phyloP scores from a whole-genome alignment of 2,329 filamentous ascomycete species.

The Plectosphaerella sp. region DNA sequence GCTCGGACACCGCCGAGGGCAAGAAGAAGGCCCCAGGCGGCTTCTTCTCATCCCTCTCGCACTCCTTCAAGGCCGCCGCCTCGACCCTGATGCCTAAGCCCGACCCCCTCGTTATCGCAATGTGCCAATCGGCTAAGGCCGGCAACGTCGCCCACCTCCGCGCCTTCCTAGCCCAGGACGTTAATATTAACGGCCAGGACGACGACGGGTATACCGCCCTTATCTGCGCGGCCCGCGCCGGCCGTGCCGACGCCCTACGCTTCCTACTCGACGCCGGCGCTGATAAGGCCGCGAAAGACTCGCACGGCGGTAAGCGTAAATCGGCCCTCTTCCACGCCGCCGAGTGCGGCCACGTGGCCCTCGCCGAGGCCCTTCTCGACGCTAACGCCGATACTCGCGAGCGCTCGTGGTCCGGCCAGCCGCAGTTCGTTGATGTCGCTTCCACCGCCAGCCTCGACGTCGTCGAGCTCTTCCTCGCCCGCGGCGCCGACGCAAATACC shows the following conservation, averaged over 20 bases:
- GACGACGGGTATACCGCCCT: slow-evolving; percentile 28
- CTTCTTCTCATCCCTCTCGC: slow-evolving; percentile 22
- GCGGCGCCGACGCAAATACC: slow-evolving; percentile 28
- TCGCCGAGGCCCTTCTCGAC: slow-evolving; percentile 13
- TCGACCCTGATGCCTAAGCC: slow-evolving; percentile 24
- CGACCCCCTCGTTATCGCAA: slow-evolving; percentile 29
- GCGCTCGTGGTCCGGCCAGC: slow-evolving; percentile 17
- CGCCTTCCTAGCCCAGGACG: slow-evolving; percentile 26
- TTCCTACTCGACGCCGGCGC: slow-evolving; percentile 27
- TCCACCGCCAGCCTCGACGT: slow-evolving; percentile 7
- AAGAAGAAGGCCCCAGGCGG: slow-evolving; percentile 9
- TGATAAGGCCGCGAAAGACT: slow-evolving; percentile 14
- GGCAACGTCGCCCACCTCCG: slow-evolving; percentile 27
- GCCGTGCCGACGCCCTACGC: slow-evolving; percentile 23
- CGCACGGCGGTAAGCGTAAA: slow-evolving; percentile 10
- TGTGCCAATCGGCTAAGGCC: slow-evolving; percentile 27
- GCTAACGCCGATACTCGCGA: slow-evolving; percentile 22
- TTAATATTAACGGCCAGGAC: slow-evolving; percentile 28
- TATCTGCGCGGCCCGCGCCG: slow-evolving; percentile 25
- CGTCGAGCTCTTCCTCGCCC: slow-evolving; percentile 19
- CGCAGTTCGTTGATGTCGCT: slow-evolving; percentile 18
- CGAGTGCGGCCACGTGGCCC: slow-evolving; percentile 7
- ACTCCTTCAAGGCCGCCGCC: slow-evolving; percentile 30
- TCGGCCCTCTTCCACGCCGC: slow-evolving; percentile 18
- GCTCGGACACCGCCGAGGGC: slow-evolving; percentile 1